Evolutionary conservation across 1,284 basidiomycete species (phyloP).

Genomic region (Austropuccinia psidii): DNA sequence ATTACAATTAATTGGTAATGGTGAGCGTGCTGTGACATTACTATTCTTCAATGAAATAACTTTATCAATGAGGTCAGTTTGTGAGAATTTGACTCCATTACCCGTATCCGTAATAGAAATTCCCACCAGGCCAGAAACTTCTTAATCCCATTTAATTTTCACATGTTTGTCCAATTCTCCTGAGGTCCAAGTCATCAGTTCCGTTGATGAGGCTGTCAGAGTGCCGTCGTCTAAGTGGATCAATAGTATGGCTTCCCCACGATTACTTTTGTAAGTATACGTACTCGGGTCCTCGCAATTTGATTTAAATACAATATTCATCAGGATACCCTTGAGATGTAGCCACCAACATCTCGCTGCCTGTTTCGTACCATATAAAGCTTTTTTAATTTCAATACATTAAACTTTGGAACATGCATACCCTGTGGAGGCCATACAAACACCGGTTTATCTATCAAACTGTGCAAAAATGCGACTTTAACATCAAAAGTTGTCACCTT

Average conservation of each 20-base stretch:
- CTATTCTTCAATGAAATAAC: too few relatives aligned
- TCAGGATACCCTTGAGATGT: background rate
- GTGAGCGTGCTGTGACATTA: too few relatives aligned
- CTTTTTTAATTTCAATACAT: background rate
- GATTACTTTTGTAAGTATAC: background rate
- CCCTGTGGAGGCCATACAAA: background rate
- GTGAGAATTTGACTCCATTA: too few relatives aligned
- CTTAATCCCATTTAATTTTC: too few relatives aligned
- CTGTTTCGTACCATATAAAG: background rate
- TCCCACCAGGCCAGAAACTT: too few relatives aligned
- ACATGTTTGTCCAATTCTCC: too few relatives aligned
- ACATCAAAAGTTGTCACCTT: background rate
- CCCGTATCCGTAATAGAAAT: too few relatives aligned
- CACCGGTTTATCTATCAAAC: background rate
- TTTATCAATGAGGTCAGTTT: too few relatives aligned
- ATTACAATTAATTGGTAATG: too few relatives aligned
- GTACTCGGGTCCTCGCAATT: background rate
- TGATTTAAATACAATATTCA: background rate
- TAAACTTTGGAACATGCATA: background rate
- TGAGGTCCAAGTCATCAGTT: too few relatives aligned
- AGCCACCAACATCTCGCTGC: constrained; percentile 3
- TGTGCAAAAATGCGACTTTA: background rate
- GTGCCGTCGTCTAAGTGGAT: too few relatives aligned
- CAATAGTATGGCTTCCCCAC: background rate
- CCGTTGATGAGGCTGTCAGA: too few relatives aligned